phyloP scores from a whole-genome alignment of 495 filamentous ascomycete species.

The Annulohypoxylon nitens region DNA sequence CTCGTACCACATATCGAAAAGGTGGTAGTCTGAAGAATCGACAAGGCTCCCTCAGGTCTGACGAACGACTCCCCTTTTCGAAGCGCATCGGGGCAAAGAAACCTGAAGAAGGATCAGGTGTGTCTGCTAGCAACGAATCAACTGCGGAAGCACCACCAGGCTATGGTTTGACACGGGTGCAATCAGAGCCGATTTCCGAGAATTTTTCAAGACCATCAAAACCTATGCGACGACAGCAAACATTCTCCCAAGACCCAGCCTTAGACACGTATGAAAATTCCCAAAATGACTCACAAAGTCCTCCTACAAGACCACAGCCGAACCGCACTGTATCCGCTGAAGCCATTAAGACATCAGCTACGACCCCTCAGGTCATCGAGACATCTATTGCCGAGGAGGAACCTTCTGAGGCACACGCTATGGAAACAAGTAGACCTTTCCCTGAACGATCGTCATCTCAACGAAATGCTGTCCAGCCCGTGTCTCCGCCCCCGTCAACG shows the following conservation, averaged over 20 bases:
- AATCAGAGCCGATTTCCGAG: constrained; percentile 80
- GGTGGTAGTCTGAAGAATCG: constrained; percentile 85
- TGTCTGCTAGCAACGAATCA: constrained; percentile 64
- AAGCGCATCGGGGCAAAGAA: constrained; percentile 73
- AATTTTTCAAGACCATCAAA: constrained; percentile 67
- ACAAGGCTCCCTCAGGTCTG: constrained; percentile 64
- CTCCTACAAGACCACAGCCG: constrained; percentile 33
- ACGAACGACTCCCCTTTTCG: constrained; percentile 70
- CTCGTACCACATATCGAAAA: constrained; percentile 88
- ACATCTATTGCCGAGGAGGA: constrained; percentile 69
- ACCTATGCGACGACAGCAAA: constrained; percentile 60
- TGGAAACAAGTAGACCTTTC: constrained; percentile 51
- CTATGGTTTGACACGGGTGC: constrained; percentile 73
- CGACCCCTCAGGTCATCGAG: constrained; percentile 77
- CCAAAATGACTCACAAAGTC: constrained; percentile 21
- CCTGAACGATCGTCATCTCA: constrained; percentile 71
- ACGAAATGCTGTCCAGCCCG: constrained; percentile 34
- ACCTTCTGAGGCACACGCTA: constrained; percentile 37
- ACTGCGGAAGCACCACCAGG: constrained; percentile 63
- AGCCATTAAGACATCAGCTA: constrained; percentile 45
- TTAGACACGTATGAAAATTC: constrained; percentile 37
- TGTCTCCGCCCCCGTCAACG: constrained; percentile 36
- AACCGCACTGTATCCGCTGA: constrained; percentile 44
- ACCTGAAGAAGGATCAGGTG: constrained; percentile 69
- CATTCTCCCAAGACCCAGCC: constrained; percentile 52